A percentile compares a stretch with the other conserved stretches of the same genome.
These are phyloP conservation scores for Gynandropsis gynandra DNA, from an alignment of 345 rosid species.

Conservation along the genomic window DNA sequence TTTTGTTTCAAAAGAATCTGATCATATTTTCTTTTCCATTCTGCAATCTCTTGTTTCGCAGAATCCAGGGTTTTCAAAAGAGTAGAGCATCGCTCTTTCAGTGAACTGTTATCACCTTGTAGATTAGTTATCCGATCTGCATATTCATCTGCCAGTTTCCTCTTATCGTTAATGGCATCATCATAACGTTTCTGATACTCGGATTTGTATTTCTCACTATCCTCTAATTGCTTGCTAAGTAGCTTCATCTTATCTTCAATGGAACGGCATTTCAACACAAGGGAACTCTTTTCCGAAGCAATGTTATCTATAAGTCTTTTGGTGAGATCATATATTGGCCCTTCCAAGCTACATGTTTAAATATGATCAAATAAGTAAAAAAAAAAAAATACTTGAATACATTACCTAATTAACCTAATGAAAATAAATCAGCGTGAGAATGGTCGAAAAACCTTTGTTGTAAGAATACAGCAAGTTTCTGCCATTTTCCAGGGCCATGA, in stretches of 20 bases:
- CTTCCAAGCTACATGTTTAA: conserved; percentile 62
- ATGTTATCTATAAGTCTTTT: conserved; percentile 71
- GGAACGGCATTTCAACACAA: conserved; percentile 65
- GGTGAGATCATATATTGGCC: conserved; percentile 74
- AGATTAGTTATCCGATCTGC: conserved; percentile 58
- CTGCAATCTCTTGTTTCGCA: conserved; percentile 56
- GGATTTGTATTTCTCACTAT: conserved; percentile 72
- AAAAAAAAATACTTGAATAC: neutral
- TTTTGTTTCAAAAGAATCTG: conserved; percentile 60
- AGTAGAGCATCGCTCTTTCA: conserved; percentile 78
- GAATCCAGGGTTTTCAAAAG: conserved; percentile 67
- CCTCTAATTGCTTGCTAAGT: conserved; percentile 75
- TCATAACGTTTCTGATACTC: conserved; percentile 87
- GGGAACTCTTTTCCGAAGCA: conserved; percentile 79
- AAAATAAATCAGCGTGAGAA: conserved; percentile 2
- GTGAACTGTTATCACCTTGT: conserved; percentile 65
- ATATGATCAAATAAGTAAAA: neutral
- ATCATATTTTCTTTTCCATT: conserved; percentile 74
- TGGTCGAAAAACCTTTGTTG: conserved; percentile 58
- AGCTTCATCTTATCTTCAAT: conserved; percentile 77
- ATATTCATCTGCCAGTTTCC: conserved; percentile 78
- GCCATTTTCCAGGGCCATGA: conserved; percentile 92
- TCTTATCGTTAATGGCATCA: conserved; percentile 91
- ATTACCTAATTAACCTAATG: conserved; percentile 2
- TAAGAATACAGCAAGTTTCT: conserved; percentile 74